phyloP scores from a whole-genome alignment of 2,329 filamentous ascomycete species.

The Hypomyces rosellus region DNA sequence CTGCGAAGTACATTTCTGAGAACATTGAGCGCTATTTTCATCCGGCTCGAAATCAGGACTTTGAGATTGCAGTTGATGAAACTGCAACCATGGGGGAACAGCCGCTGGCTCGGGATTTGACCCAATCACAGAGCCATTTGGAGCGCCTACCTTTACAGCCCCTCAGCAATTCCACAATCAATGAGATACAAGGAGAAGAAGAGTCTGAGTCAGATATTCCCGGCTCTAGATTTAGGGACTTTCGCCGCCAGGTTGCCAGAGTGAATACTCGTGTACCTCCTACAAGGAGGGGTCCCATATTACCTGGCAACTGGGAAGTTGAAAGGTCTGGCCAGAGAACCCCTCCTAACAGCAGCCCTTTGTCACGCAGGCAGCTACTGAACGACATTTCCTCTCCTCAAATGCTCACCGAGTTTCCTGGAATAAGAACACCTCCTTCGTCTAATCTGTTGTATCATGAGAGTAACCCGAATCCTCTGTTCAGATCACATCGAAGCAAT shows the following conservation, averaged over 20 bases:
- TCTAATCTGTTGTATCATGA: conserved; percentile 15
- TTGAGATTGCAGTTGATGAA: conserved; percentile 30
- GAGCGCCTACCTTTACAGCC: conserved; percentile 14
- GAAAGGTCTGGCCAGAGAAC: background rate
- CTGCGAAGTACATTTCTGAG: conserved; percentile 9
- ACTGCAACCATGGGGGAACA: conserved; percentile 21
- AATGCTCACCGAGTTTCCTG: background rate
- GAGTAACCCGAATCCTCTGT: conserved; percentile 1
- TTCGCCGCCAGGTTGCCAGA: background rate
- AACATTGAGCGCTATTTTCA: conserved; percentile 28
- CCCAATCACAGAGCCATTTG: background rate
- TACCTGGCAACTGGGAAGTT: background rate
- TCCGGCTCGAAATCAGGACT: conserved; percentile 16
- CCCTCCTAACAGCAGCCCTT: background rate
- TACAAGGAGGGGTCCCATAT: background rate
- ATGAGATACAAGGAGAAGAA: conserved; percentile 13
- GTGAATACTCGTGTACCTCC: background rate
- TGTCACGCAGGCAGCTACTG: background rate
- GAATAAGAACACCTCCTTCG: conserved; percentile 21
- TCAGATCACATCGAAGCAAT: background rate
- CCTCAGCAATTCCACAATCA: conserved; percentile 14
- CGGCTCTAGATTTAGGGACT: background rate
- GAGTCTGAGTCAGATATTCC: conserved; percentile 11
- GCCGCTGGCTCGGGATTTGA: background rate
- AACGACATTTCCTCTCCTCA: background rate